Conservation (phyloP, 805 yeast species). For the Lipomyces lipofer region DNA sequence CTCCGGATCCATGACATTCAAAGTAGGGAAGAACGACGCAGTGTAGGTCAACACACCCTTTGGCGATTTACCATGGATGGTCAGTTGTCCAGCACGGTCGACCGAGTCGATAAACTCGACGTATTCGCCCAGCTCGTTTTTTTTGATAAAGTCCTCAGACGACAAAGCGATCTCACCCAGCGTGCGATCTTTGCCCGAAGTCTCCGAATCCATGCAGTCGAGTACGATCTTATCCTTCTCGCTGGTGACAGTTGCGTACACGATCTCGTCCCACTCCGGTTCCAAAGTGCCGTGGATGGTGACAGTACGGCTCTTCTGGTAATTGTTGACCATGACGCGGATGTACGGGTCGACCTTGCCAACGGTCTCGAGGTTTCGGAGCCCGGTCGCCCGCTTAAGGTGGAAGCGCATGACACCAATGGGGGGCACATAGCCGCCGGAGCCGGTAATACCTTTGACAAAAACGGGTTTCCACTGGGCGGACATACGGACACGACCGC, state of each 20-base stretch:
- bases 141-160: slow-evolving; percentile 64
- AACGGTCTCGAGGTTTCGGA: slow-evolving; percentile 81
- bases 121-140: slow-evolving; percentile 60
- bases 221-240: slow-evolving; percentile 78
- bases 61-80: slow-evolving; percentile 72
- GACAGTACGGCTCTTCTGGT: slow-evolving; percentile 73
- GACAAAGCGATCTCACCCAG: slow-evolving; percentile 79
- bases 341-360: slow-evolving; percentile 94
- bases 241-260: slow-evolving; percentile 80
- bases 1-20: slow-evolving; percentile 75
- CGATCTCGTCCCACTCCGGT: slow-evolving; percentile 83
- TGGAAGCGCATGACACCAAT: slow-evolving; percentile 82
- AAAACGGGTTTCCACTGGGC: slow-evolving; percentile 87
- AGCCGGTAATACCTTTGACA: slow-evolving; percentile 60
- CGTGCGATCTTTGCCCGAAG: slow-evolving; percentile 75
- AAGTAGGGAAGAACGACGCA: slow-evolving; percentile 78
- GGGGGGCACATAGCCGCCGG: slow-evolving; percentile 88
- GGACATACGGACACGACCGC: slow-evolving; percentile 69
- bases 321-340: slow-evolving; percentile 74
- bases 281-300: slow-evolving; percentile 63
- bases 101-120: slow-evolving; percentile 58
- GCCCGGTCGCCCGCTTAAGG: slow-evolving; percentile 66
- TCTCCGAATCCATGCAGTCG: slow-evolving; percentile 91
- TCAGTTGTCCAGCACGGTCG: slow-evolving; percentile 60
- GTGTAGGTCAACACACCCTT: slow-evolving; percentile 77